Evolutionary conservation across 805 yeast genomes (phyloP).

Genomic region (Starmerella khaoyaiensis): DNA sequence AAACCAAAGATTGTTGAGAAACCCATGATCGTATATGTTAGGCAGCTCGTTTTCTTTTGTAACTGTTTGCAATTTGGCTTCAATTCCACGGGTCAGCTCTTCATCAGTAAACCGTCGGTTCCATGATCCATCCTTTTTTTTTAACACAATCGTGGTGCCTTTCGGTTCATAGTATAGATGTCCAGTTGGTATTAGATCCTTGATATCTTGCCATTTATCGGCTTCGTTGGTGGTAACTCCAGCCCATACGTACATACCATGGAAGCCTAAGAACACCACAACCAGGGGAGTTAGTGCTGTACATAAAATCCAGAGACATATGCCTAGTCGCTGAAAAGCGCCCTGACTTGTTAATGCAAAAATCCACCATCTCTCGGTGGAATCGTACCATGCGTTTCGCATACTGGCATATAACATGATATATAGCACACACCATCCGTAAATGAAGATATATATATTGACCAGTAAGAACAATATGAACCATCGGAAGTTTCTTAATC

Average conservation of each 20-base stretch:
- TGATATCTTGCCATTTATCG: conserved; percentile 57
- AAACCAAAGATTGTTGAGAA: conserved; percentile 20
- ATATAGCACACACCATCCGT: conserved; percentile 32
- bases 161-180: conserved; percentile 26
- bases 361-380: conserved; percentile 6
- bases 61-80: conserved; percentile 21
- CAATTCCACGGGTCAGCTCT: conserved; percentile 23
- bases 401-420: conserved; percentile 8
- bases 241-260: conserved; percentile 38
- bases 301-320: conserved; percentile 35
- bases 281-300: conserved; percentile 34
- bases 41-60: conserved; percentile 26
- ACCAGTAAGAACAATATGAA: conserved; percentile 43
- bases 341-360: conserved; percentile 7
- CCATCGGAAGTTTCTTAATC: conserved; percentile 46
- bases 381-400: conserved; percentile 2
- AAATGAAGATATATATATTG: conserved; percentile 35
- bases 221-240: conserved; percentile 71
- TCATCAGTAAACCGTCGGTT: conserved; percentile 24
- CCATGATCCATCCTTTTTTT: conserved; percentile 16
- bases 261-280: conserved; percentile 34
- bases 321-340: conserved; percentile 17
- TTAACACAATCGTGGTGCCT: conserved; percentile 23
- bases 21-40: conserved; percentile 30
- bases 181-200: conserved; percentile 36